Percentiles rank a stretch among this genome's conserved stretches.
Conservation (phyloP, 2,329 filamentous ascomycete genomes). For the Fusarium avenaceum region DNA sequence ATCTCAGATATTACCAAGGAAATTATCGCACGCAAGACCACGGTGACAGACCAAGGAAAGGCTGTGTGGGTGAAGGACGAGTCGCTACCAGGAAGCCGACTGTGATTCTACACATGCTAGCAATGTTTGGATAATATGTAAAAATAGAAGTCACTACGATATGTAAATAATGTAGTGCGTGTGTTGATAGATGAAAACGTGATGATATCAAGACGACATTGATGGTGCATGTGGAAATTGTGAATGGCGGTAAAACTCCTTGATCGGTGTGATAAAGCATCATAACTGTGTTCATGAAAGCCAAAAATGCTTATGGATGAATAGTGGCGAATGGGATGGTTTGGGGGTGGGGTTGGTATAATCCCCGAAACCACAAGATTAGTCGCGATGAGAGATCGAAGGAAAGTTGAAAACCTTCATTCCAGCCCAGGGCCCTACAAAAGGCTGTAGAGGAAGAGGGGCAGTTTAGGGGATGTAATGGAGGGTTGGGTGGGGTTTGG, state of each 20-base stretch:
- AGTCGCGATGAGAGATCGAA: constrained; percentile 27
- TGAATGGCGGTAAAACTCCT: constrained; percentile 24
- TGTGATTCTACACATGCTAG: constrained; percentile 46
- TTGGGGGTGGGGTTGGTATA: constrained; percentile 32
- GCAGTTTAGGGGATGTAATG: constrained; percentile 25
- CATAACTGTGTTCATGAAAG: constrained; percentile 19
- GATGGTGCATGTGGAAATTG: constrained; percentile 20
- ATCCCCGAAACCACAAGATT: constrained; percentile 48
- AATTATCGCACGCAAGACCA: constrained; percentile 74
- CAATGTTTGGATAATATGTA: constrained; percentile 41
- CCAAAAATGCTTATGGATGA: constrained; percentile 1
- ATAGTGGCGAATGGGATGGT: constrained; percentile 39
- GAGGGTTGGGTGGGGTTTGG: constrained; percentile 30
- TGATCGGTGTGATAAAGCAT: constrained; percentile 23
- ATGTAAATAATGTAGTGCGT: constrained; percentile 39
- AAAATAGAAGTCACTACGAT: constrained; percentile 47
- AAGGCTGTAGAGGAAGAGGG: constrained; percentile 20
- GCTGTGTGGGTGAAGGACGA: constrained; percentile 56
- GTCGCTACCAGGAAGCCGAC: constrained; percentile 50
- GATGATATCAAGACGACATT: constrained; percentile 28
- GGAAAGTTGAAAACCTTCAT: constrained; percentile 40
- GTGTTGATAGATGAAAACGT: constrained; percentile 47
- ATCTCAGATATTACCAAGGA: constrained; percentile 77
- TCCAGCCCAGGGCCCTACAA: constrained; percentile 21
- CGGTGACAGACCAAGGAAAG: constrained; percentile 59